These are phyloP conservation scores for Pyrenula massariospora DNA, from an alignment of 495 filamentous ascomycete genomes.

Conservation along the genomic window DNA sequence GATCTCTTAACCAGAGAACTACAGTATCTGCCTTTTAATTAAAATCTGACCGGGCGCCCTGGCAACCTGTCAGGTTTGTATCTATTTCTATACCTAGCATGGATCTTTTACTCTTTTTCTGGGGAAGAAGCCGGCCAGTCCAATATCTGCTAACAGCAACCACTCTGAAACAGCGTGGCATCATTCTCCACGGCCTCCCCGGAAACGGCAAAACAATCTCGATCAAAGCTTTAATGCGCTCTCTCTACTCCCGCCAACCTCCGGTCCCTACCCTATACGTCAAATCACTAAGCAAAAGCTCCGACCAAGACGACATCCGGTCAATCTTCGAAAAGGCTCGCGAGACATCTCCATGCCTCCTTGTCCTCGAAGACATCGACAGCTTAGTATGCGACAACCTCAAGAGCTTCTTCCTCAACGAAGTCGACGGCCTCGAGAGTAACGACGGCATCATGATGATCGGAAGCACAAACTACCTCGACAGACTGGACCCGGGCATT, in stretches of 20 bases:
- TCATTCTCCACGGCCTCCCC: constrained; percentile 39
- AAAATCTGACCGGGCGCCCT: too few relatives aligned
- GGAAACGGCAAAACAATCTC: constrained; percentile 57
- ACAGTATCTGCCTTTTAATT: constrained; percentile 1
- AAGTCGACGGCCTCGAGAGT: constrained; percentile 55
- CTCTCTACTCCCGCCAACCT: constrained; percentile 25
- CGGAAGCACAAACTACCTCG: constrained; percentile 51
- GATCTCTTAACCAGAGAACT: neutral
- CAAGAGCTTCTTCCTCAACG: constrained; percentile 58
- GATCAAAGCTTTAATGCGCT: constrained; percentile 55
- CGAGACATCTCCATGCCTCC: constrained; percentile 23
- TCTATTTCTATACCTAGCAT: too few relatives aligned
- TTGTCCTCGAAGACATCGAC: constrained; percentile 59
- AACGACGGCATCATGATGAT: constrained; percentile 60
- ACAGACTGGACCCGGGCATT: constrained; percentile 47
- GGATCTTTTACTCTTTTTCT: too few relatives aligned
- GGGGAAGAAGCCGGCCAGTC: too few relatives aligned
- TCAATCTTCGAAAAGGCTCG: constrained; percentile 36
- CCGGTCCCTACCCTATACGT: constrained; percentile 41
- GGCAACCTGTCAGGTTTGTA: too few relatives aligned
- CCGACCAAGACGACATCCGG: constrained; percentile 27
- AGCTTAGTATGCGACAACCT: constrained; percentile 40
- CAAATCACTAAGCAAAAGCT: constrained; percentile 29
- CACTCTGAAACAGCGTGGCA: constrained; percentile 14
- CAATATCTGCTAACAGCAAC: too few relatives aligned